These are phyloP conservation scores for Penicillium oxalicum DNA, from an alignment of 2,329 filamentous ascomycete species.

Conservation along the genomic window DNA sequence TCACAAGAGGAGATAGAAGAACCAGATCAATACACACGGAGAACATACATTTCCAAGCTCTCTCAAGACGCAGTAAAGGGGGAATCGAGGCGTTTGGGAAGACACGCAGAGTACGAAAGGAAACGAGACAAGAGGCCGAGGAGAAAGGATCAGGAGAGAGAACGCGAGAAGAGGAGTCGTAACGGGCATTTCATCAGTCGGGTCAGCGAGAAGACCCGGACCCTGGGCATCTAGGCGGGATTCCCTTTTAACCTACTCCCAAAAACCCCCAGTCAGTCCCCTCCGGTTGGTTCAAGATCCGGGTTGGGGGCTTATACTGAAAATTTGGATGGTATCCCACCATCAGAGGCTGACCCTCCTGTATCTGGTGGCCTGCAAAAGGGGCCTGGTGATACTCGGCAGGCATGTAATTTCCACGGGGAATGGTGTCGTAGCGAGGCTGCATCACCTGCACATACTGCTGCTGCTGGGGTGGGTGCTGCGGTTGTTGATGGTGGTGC, in stretches of 20 bases:
- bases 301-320: constrained; percentile 29
- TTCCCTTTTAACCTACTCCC: constrained; percentile 30
- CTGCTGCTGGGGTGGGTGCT: constrained; percentile 29
- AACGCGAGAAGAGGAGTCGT: constrained; percentile 12
- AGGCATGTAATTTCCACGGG: constrained; percentile 27
- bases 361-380: constrained; percentile 25
- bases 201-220: constrained; percentile 4
- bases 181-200: constrained; percentile 19
- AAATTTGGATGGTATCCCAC: constrained; percentile 29
- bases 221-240: constrained; percentile 10
- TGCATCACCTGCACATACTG: constrained; percentile 29
- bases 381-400: constrained; percentile 27
- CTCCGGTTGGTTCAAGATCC: constrained; percentile 34
- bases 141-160: not conserved
- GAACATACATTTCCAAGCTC: constrained; percentile 8
- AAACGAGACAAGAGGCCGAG: not conserved
- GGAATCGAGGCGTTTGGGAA: constrained; percentile 1
- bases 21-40: constrained; percentile 5
- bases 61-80: not conserved
- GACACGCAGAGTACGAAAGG: constrained; percentile 7
- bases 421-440: constrained; percentile 28
- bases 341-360: constrained; percentile 28
- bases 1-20: constrained; percentile 1
- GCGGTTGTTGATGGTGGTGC: constrained; percentile 23
- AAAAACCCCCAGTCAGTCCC: constrained; percentile 38